These are phyloP conservation scores for Blastobotrys proliferans DNA, from an alignment of 1,139 yeast genomes.

Conservation along the genomic window DNA sequence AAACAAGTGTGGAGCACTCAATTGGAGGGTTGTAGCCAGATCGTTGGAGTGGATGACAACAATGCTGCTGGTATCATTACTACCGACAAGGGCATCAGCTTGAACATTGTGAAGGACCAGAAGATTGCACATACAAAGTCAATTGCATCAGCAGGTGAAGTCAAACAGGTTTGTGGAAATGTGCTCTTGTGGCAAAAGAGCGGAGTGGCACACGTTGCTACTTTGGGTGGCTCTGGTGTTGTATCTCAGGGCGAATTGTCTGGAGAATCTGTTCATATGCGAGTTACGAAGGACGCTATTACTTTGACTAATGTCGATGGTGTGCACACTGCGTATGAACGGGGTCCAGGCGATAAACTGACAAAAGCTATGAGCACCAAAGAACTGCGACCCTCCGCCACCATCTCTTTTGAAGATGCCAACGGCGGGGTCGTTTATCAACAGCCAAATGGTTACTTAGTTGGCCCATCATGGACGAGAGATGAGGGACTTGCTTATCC, in stretches of 20 bases:
- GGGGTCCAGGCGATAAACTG: neutral
- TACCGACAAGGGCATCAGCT: slow-evolving; percentile 2
- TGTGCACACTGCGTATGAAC: neutral
- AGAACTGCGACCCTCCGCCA: neutral
- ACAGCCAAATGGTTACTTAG: slow-evolving; percentile 1
- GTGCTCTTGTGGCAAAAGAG: neutral
- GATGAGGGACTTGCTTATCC: slow-evolving; percentile 46
- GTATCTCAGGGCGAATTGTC: neutral
- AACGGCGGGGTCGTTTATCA: slow-evolving; percentile 1
- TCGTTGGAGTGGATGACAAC: slow-evolving; percentile 5
- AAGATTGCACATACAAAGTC: neutral
- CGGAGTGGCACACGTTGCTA: neutral
- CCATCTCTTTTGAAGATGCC: slow-evolving; percentile 1
- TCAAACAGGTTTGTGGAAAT: neutral
- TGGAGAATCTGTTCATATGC: slow-evolving; percentile 1
- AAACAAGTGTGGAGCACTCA: slow-evolving; percentile 6
- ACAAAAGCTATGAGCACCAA: neutral
- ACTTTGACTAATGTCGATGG: neutral
- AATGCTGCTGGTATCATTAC: slow-evolving; percentile 12
- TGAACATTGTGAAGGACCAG: slow-evolving; percentile 6
- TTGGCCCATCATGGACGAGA: slow-evolving; percentile 38
- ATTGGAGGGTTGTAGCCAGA: neutral
- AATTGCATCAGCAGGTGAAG: slow-evolving; percentile 2
- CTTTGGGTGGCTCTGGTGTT: slow-evolving; percentile 2
- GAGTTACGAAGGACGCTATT: slow-evolving; percentile 1